Evolutionary conservation across 257 asterid species (phyloP).

Genomic region (Solanum arcanum): DNA sequence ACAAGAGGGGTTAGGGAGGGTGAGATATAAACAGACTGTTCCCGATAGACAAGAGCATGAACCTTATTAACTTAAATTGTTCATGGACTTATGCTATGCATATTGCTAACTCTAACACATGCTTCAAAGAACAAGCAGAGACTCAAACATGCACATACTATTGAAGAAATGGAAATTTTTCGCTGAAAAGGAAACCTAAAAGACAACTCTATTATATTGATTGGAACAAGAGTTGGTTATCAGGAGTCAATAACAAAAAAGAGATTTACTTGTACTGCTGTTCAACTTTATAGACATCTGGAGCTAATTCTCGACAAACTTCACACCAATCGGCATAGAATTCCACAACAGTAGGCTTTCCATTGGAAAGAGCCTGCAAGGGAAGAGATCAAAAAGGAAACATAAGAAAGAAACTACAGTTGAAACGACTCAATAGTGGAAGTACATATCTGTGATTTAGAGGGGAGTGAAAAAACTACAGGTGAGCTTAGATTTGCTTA

Average conservation of each 20-base stretch:
- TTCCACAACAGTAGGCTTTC: conserved; percentile 97
- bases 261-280: conserved; percentile 62
- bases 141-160: not conserved
- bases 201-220: not conserved
- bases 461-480: not conserved
- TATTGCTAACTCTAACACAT: not conserved
- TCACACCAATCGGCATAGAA: conserved; percentile 99
- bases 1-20: not conserved
- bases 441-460: not conserved
- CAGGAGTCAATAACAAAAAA: not conserved
- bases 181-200: not conserved
- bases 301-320: conserved; percentile 85
- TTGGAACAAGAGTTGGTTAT: not conserved
- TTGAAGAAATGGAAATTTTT: not conserved
- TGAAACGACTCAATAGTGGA: not conserved
- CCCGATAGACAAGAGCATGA: not conserved
- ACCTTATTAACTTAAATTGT: not conserved
- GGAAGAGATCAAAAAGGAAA: not conserved
- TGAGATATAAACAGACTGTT: not conserved
- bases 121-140: not conserved
- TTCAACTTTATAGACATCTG: conserved; percentile 82
- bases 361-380: conserved; percentile 71
- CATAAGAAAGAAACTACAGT: not conserved
- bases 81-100: not conserved
- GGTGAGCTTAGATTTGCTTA: not conserved